A percentile compares a stretch with the other conserved stretches of the same genome.
These are phyloP conservation scores for Marsdenia floribunda DNA, from an alignment of 257 asterid species.

Conservation along the genomic window DNA sequence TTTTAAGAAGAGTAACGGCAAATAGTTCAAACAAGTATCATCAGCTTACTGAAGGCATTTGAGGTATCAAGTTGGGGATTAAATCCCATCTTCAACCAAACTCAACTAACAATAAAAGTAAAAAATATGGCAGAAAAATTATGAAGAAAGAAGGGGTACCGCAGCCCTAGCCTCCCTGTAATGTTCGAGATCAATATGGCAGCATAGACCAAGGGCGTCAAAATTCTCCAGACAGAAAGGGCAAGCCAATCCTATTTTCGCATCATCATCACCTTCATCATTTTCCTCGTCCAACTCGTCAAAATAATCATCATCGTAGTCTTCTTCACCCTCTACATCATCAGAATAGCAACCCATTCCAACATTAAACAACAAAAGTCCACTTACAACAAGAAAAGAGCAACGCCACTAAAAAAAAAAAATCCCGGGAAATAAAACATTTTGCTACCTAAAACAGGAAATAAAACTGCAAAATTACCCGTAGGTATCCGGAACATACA, in stretches of 20 bases:
- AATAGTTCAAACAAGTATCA: neutral
- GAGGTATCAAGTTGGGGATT: neutral
- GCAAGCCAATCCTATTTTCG: constrained; percentile 69
- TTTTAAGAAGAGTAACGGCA: neutral
- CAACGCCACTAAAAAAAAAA: neutral
- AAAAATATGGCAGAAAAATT: neutral
- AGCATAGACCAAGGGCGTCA: constrained; percentile 77
- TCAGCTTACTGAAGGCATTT: neutral
- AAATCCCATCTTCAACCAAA: neutral
- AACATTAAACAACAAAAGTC: constrained; percentile 10
- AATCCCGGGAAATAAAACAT: neutral
- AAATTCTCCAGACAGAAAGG: constrained; percentile 85
- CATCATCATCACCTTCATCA: constrained; percentile 23
- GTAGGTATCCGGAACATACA: neutral
- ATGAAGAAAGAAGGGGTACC: constrained; percentile 32
- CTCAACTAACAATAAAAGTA: neutral
- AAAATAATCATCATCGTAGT: constrained; percentile 44
- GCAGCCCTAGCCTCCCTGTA: constrained; percentile 73
- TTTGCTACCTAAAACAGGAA: neutral
- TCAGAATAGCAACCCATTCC: constrained; percentile 39
- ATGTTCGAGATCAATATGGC: constrained; percentile 90
- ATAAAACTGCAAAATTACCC: constrained; percentile 8
- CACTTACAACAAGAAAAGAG: neutral
- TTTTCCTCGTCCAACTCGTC: constrained; percentile 12
- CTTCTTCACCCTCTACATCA: constrained; percentile 51